Conservation (phyloP, 2,329 filamentous ascomycete genomes). For the Pseudopithomyces maydicus region DNA sequence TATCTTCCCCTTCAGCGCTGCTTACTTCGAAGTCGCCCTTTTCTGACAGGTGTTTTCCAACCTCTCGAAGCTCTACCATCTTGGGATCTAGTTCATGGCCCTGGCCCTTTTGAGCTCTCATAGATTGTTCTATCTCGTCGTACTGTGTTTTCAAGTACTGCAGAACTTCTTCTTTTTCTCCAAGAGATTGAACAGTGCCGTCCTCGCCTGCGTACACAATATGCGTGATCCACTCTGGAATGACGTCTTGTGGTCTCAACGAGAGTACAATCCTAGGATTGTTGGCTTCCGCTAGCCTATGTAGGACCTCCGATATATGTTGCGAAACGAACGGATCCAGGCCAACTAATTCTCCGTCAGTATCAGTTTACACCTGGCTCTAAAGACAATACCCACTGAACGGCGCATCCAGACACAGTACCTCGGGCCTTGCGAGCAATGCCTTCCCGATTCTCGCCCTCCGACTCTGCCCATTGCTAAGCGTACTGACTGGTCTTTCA, state of each 20-base stretch:
- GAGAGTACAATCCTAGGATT: conserved; percentile 77
- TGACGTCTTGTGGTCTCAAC: conserved; percentile 80
- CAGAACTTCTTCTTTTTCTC: conserved; percentile 67
- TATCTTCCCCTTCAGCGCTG: conserved; percentile 9
- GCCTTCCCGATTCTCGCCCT: conserved; percentile 87
- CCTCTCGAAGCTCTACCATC: conserved; percentile 31
- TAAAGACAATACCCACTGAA: conserved; percentile 64
- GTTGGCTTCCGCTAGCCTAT: conserved; percentile 67
- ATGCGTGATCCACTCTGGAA: conserved; percentile 92
- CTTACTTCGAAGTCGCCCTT: conserved; percentile 31
- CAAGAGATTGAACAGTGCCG: conserved; percentile 69
- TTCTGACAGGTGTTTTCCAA: conserved; percentile 34
- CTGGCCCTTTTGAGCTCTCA: conserved; percentile 31
- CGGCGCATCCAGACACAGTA: conserved; percentile 83
- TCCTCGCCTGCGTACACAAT: conserved; percentile 72
- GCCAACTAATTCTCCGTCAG: conserved; percentile 63
- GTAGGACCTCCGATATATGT: conserved; percentile 72
- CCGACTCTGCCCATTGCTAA: conserved; percentile 92
- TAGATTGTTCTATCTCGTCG: conserved; percentile 25
- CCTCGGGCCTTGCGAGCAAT: conserved; percentile 75
- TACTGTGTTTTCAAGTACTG: conserved; percentile 44
- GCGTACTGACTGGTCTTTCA: conserved; percentile 81
- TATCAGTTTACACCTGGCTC: background rate
- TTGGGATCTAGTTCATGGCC: conserved; percentile 19
- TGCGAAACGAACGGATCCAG: conserved; percentile 82